Evolutionary conservation across 495 filamentous ascomycete species (phyloP).

Genomic region (Parachaetomium inaequale): DNA sequence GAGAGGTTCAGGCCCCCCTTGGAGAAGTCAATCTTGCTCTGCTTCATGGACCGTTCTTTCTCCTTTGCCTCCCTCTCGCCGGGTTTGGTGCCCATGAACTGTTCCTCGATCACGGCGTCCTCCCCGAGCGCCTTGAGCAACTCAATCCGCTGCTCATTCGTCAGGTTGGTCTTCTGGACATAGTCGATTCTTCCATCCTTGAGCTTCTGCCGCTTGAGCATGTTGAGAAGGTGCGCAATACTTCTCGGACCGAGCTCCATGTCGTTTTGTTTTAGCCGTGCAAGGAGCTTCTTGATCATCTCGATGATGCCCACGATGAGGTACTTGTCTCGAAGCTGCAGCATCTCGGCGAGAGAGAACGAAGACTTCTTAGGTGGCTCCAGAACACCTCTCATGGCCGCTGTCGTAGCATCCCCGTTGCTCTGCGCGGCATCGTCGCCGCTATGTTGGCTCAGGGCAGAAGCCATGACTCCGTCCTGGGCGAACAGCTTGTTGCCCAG

Average conservation of each 20-base stretch:
- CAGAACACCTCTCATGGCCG: slow-evolving; percentile 54
- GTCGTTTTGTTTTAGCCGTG: slow-evolving; percentile 63
- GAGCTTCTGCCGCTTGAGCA: slow-evolving; percentile 37
- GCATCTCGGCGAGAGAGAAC: slow-evolving; percentile 70
- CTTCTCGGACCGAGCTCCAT: slow-evolving; percentile 62
- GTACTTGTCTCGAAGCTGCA: slow-evolving; percentile 78
- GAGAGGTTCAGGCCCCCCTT: slow-evolving; percentile 18
- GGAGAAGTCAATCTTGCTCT: slow-evolving; percentile 62
- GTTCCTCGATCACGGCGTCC: slow-evolving; percentile 55
- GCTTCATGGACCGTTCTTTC: slow-evolving; percentile 52
- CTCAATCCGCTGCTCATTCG: slow-evolving; percentile 73
- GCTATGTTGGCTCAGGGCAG: slow-evolving; percentile 51
- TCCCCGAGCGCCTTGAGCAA: slow-evolving; percentile 73
- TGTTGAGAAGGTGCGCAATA: slow-evolving; percentile 57
- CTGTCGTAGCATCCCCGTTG: slow-evolving; percentile 40
- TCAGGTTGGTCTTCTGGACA: slow-evolving; percentile 66
- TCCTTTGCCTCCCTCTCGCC: slow-evolving; percentile 48
- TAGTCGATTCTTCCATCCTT: slow-evolving; percentile 40
- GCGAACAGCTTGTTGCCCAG: slow-evolving; percentile 82
- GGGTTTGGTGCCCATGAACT: slow-evolving; percentile 43
- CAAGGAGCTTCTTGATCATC: slow-evolving; percentile 63
- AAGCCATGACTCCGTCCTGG: slow-evolving; percentile 73
- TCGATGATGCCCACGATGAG: slow-evolving; percentile 70
- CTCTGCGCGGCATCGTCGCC: slow-evolving; percentile 41
- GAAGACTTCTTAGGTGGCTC: slow-evolving; percentile 61